Base-by-base conservation (phyloP, 352 stramenopile species). In the Globisporangium nodosum region DNA sequence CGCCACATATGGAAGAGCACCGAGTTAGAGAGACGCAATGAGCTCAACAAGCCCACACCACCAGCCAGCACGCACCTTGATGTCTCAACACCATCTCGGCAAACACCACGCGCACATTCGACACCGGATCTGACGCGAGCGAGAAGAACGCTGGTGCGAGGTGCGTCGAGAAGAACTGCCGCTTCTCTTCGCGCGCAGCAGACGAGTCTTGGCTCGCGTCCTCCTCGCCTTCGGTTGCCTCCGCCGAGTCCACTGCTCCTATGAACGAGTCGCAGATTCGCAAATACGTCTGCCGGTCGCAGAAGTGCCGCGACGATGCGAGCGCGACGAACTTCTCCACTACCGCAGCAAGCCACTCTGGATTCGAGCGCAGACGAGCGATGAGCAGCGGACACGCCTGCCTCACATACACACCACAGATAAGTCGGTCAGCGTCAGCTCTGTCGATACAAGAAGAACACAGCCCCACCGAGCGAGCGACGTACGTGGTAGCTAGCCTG, bases 41-140 rank as follows among this genome's bases (percentile, higher is more conserved):
- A 43, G 9, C 3, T 4, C 40, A 6, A 56, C 18, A 8, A 49
- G 12, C 12, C n/a, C 45, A 24, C 11, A 42, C 12, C 3, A 20
- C 12, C 30, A 53, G 13, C 13, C 27, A 31, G 31, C 15, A 12
- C 66, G 31, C 42, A 78, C 64, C 71, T 67, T 74, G 75, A 64
- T 91, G 65, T 50, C 66, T 55, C 47, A 87, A 37, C 27, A 81
- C 49, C 24, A 73, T 70, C 43, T 81, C 70, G 0, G 66, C 78
- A 58, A 87, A 84, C 45, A 91, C 64, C 15, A 85, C 57, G 16
- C 84, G 81, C 5, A 93, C 84, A 51, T 93, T 93, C 13, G 76
- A 88, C 31, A 93, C 84, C 3, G 64, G 60, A 65, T 93, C 84
- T 18, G 66, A 48, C 5, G 71, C 74, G n/a, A 90, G 54, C 20